A percentile compares a stretch with the other conserved stretches of the same genome.
Conservation (phyloP, 2,329 filamentous ascomycete genomes). For the Neonectria hederae region DNA sequence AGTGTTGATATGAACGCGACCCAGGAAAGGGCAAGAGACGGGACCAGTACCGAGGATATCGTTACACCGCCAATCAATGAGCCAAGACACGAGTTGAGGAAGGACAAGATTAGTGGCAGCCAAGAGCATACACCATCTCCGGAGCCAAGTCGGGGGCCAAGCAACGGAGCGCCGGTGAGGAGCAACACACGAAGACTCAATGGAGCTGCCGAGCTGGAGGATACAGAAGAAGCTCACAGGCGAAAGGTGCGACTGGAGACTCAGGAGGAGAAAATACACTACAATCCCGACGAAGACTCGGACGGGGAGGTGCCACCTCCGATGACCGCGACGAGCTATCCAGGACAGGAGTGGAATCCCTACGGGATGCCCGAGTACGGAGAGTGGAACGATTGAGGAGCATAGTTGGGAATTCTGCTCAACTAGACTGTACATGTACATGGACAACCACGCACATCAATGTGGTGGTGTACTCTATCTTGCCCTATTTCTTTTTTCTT, state of each 20-base stretch:
- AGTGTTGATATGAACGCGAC: neutral
- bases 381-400: slow-evolving; percentile 39
- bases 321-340: slow-evolving; percentile 75
- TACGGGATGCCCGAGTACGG: slow-evolving; percentile 50
- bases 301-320: slow-evolving; percentile 50
- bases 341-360: slow-evolving; percentile 76
- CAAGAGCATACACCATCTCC: neutral
- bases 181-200: slow-evolving; percentile 22
- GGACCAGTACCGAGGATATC: neutral
- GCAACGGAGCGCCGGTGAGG: slow-evolving; percentile 8
- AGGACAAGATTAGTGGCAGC: neutral
- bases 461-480: neutral
- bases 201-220: slow-evolving; percentile 51
- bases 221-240: slow-evolving; percentile 56
- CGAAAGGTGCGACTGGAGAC: slow-evolving; percentile 54
- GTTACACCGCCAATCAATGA: neutral
- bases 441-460: neutral
- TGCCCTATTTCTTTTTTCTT: neutral
- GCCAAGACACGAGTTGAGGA: neutral
- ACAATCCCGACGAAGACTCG: slow-evolving; percentile 48
- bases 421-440: neutral
- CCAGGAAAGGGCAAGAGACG: slow-evolving; percentile 4
- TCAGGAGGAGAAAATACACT: slow-evolving; percentile 65
- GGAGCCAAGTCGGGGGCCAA: slow-evolving; percentile 9
- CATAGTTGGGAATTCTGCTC: neutral